Evolutionary conservation across 176 grass and related monocot species (phyloP), one percentile per base, ranked within the genome.

Genomic region (Lolium perenne): DNA sequence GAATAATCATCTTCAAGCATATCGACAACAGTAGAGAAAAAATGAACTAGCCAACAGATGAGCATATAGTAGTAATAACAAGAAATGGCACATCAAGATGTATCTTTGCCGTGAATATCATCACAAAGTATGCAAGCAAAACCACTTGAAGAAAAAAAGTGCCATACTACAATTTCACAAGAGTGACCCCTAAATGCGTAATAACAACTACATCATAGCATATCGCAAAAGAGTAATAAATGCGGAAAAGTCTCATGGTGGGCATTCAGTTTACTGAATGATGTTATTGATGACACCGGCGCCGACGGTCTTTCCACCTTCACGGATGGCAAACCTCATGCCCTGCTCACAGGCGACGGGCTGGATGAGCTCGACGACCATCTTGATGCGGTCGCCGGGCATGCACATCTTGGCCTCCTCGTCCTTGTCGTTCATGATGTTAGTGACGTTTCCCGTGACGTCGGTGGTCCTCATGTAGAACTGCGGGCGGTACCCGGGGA

Each of bases 351-450:
- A 93, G 54, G 93, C 95, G 41, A 97, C 88, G 0, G 89, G 82
- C 85, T 90, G 90, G 77, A 98, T 95, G 85, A 98, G 90, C 87
- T 98, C 91, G 6, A 93, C 95, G 63, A 88, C 78, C 87, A 98
- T 95, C 89, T 98, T 95, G 82, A 98, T 72, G 35, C 93, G 91
- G 75, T 95, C 93, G 82, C 93, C 93, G 0, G 95, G 95, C 93
- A 95, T 98, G 77, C 94, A 92, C 93, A 95, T 95, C 85, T 95
- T 95, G 0, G 95, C 90, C 87, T 95, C 93, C 93, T 98, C 95
- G 53, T 97, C 95, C 89, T 98, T 95, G 85, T 97, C 93, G 8
- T 95, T 95, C 95, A 95, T 95, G 20, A 95, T 95, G 32, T 78
- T 88, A 8, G 93, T 88, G 9, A 97, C 93, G 61, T 69, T 95